phyloP scores from a whole-genome alignment of 164 flowering plant genomes.

The Annona cherimola region DNA sequence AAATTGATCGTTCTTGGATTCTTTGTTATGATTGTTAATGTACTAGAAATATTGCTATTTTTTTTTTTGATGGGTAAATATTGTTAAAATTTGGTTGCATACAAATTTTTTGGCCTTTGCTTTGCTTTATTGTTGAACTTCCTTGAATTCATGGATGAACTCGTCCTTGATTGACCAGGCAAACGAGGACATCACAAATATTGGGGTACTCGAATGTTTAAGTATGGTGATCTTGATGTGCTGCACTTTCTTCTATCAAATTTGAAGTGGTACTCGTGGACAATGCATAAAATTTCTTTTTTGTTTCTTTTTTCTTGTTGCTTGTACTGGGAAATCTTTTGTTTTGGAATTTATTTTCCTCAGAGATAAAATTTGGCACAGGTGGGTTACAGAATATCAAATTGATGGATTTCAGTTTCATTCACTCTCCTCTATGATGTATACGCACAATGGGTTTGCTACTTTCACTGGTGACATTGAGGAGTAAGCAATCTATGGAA shows the following conservation, averaged over 20 bases:
- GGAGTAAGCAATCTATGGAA: constrained; percentile 53
- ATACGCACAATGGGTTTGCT: constrained; percentile 98
- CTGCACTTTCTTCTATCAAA: constrained; percentile 90
- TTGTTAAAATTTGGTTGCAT: no score
- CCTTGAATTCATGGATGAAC: no score
- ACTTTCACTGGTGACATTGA: constrained; percentile 88
- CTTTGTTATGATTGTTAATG: no score
- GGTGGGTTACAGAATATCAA: constrained; percentile 95
- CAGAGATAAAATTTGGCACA: constrained; percentile 23
- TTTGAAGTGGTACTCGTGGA: constrained; percentile 68
- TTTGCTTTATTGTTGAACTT: no score
- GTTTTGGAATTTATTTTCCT: constrained; percentile 7
- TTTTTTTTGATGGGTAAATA: no score
- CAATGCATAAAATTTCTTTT: constrained; percentile 1
- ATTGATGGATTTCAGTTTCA: constrained; percentile 96
- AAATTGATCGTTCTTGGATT: no score
- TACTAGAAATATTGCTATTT: no score
- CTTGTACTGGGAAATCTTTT: background rate
- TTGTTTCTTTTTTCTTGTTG: background rate
- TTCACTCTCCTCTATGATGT: constrained; percentile 92
- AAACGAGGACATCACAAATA: constrained; percentile 90
- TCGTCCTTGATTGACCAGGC: constrained; percentile 40
- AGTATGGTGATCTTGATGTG: constrained; percentile 86
- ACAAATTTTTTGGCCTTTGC: no score
- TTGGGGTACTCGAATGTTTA: constrained; percentile 99